A percentile compares a stretch with the other conserved stretches of the same genome.
phyloP scores from a whole-genome alignment of 257 asterid genomes.

The Gynochthodes officinalis region DNA sequence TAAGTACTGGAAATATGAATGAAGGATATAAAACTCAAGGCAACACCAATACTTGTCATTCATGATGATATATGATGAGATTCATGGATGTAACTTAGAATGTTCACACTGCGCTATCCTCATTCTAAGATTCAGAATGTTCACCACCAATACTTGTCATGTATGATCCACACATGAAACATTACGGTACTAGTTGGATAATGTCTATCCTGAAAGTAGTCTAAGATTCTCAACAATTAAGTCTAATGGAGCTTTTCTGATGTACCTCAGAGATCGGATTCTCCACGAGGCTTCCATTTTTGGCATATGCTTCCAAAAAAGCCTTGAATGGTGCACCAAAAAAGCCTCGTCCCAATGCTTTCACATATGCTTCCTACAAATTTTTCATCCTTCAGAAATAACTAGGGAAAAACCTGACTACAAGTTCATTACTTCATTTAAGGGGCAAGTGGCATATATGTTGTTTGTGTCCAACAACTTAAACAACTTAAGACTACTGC shows the following conservation, averaged over 20 bases:
- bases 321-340: slow-evolving; percentile 86
- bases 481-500: too few species aligned
- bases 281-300: slow-evolving; percentile 18
- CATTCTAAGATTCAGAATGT: not conserved
- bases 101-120: not conserved
- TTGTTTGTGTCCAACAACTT: too few species aligned
- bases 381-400: not conserved
- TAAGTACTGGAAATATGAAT: not conserved
- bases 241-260: not conserved
- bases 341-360: slow-evolving; percentile 84
- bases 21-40: not conserved
- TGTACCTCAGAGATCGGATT: slow-evolving; percentile 44
- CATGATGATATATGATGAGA: not conserved
- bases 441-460: too few species aligned
- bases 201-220: not conserved
- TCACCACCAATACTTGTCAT: too few species aligned
- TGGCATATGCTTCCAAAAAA: slow-evolving; percentile 37
- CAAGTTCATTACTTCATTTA: not conserved
- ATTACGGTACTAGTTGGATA: too few species aligned
- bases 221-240: not conserved
- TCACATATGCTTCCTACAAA: slow-evolving; percentile 86
- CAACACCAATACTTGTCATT: not conserved
- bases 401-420: not conserved
- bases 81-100: not conserved
- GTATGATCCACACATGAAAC: too few species aligned